phyloP scores from a whole-genome alignment of 139 green algal species.

The Raphidocelis subcapitata region DNA sequence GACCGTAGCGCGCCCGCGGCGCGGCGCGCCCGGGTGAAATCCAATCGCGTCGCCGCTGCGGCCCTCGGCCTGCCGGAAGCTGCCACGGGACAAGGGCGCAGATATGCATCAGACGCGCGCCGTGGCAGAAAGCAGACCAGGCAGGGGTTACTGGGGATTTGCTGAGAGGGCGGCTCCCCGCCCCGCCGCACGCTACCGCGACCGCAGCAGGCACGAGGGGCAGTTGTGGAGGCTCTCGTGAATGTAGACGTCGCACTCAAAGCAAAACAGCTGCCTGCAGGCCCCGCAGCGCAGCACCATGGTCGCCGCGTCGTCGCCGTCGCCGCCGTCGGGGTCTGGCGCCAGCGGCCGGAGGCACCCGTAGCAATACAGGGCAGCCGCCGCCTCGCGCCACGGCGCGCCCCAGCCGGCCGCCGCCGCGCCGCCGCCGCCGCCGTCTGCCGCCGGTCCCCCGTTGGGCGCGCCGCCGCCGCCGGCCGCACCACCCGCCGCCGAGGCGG shows the following conservation, averaged over 20 bases:
- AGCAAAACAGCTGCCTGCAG: slow-evolving; percentile 88
- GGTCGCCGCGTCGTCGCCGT: neutral
- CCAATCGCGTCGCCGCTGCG: no score
- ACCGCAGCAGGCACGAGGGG: no score
- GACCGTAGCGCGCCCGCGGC: no score
- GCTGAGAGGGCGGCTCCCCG: no score
- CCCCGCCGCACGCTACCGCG: no score
- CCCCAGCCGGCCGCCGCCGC: neutral
- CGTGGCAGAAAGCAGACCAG: no score
- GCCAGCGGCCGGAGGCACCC: slow-evolving; percentile 48
- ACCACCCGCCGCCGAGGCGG: no score
- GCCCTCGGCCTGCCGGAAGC: no score
- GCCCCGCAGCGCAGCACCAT: slow-evolving; percentile 68
- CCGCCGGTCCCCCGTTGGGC: neutral
- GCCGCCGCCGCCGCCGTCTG: neutral
- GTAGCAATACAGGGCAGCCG: slow-evolving; percentile 45
- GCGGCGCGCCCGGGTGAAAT: no score
- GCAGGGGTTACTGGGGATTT: no score
- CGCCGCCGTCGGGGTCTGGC: neutral
- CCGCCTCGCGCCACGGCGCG: neutral
- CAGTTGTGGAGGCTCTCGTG: slow-evolving; percentile 96
- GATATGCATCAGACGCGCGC: no score
- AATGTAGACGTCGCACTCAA: slow-evolving; percentile 92
- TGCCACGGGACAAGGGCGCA: no score
- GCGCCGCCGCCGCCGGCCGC: slow-evolving; percentile 8